phyloP scores from a whole-genome alignment of 2,329 filamentous ascomycete genomes.

The Xylariaceae sp. region DNA sequence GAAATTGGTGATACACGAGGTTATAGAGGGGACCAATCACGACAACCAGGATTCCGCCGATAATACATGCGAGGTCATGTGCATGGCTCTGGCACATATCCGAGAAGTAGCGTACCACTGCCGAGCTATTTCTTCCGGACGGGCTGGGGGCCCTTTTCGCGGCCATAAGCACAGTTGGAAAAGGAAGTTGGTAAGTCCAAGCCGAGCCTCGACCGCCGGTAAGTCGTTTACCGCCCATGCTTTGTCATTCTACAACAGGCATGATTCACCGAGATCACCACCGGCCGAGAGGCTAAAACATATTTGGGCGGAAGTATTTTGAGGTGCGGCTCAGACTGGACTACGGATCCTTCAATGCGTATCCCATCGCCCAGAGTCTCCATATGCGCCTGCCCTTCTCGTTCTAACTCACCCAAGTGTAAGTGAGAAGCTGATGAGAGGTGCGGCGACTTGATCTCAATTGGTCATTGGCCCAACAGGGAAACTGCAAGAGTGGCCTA shows the following conservation, averaged over 20 bases:
- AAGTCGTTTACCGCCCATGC: no score
- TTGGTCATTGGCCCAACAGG: background rate
- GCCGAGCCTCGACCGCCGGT: background rate
- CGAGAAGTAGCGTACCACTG: background rate
- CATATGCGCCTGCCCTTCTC: background rate
- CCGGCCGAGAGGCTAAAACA: background rate
- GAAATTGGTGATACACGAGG: background rate
- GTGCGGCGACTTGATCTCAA: background rate
- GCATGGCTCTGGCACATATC: background rate
- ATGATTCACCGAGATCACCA: no score
- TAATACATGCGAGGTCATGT: background rate
- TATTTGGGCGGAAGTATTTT: background rate
- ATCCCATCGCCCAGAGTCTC: background rate
- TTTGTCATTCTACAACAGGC: no score
- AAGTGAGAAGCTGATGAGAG: background rate
- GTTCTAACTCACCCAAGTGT: background rate
- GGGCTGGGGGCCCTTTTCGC: constrained; percentile 7
- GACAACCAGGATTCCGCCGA: background rate
- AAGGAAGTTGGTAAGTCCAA: constrained; percentile 19
- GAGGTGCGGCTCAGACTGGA: background rate
- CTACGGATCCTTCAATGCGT: background rate
- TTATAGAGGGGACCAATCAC: background rate
- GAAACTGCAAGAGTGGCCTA: background rate
- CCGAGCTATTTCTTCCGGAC: constrained; percentile 2
- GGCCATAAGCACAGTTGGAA: constrained; percentile 11